Evolutionary conservation across 2,329 filamentous ascomycete species (phyloP).

Genomic region (Rosellinia necatrix): DNA sequence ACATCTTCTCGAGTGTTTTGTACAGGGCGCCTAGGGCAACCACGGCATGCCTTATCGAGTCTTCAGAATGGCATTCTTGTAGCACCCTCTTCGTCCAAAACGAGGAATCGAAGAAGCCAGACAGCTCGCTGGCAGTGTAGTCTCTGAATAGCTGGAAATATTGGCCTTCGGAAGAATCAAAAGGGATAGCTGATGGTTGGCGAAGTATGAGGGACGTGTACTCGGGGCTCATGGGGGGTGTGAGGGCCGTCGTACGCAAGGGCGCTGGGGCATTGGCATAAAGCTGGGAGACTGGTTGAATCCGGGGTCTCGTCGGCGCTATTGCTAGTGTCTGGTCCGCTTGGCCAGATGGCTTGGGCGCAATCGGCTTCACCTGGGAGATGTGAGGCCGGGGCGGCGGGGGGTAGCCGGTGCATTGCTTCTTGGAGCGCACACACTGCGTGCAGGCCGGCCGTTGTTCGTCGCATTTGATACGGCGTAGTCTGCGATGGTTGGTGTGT

Average conservation of each 20-base stretch:
- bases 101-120: conserved; percentile 68
- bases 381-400: conserved; percentile 55
- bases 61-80: conserved; percentile 65
- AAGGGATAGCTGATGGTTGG: conserved; percentile 53
- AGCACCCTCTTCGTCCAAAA: conserved; percentile 69
- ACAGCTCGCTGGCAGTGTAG: conserved; percentile 65
- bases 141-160: conserved; percentile 67
- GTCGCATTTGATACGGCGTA: conserved; percentile 68
- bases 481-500: conserved; percentile 44
- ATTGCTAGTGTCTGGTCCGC: neutral
- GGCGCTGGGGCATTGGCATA: neutral
- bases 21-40: conserved; percentile 69
- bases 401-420: conserved; percentile 65
- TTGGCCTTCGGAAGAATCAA: conserved; percentile 56
- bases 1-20: conserved; percentile 65
- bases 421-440: conserved; percentile 64
- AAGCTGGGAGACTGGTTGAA: conserved; percentile 21
- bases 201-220: conserved; percentile 43
- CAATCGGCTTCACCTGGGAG: conserved; percentile 48
- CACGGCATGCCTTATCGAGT: conserved; percentile 67
- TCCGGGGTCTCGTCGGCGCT: conserved; percentile 1
- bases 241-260: conserved; percentile 24
- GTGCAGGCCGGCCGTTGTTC: conserved; percentile 64
- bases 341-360: conserved; percentile 31
- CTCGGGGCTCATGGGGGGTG: conserved; percentile 44